Percentiles rank a stretch among this genome's conserved stretches.
phyloP scores from a whole-genome alignment of 305 asterid species.

The Petunia hybrid region DNA sequence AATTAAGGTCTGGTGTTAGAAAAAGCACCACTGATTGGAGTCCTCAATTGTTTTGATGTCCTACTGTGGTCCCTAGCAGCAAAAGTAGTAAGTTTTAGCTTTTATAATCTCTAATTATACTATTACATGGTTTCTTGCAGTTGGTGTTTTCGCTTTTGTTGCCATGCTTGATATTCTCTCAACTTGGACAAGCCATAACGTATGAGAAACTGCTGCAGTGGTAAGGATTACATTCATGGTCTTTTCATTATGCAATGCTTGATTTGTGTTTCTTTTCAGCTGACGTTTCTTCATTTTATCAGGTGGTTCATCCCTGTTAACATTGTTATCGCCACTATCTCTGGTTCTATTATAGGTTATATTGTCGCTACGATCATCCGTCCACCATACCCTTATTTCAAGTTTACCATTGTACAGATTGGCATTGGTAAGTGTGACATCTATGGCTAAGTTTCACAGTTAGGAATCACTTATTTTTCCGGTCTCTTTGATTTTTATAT shows the following conservation, averaged over 20 bases:
- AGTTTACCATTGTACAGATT: slow-evolving; percentile 85
- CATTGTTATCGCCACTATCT: slow-evolving; percentile 73
- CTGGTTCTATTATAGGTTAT: slow-evolving; percentile 90
- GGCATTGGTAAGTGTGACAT: slow-evolving; percentile 73
- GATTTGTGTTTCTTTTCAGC: neutral
- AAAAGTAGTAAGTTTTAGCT: slow-evolving; percentile 29
- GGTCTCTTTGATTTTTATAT: neutral
- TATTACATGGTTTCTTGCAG: slow-evolving; percentile 52
- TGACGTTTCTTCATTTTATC: slow-evolving; percentile 37
- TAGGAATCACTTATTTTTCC: neutral
- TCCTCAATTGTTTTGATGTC: slow-evolving; percentile 18
- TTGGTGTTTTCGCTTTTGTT: slow-evolving; percentile 93
- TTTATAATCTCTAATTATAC: slow-evolving; percentile 23
- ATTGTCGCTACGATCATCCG: slow-evolving; percentile 69
- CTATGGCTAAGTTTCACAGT: neutral
- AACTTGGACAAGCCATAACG: slow-evolving; percentile 93
- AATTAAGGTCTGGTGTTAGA: neutral
- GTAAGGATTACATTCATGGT: slow-evolving; percentile 44
- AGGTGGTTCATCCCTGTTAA: slow-evolving; percentile 99
- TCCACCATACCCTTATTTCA: slow-evolving; percentile 95
- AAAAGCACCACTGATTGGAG: neutral
- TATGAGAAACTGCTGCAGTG: slow-evolving; percentile 78
- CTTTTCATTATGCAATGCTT: neutral
- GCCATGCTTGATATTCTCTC: slow-evolving; percentile 95
- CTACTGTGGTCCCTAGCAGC: slow-evolving; percentile 3